phyloP scores from a whole-genome alignment of 805 yeast genomes.

The Candida chauliodis region DNA sequence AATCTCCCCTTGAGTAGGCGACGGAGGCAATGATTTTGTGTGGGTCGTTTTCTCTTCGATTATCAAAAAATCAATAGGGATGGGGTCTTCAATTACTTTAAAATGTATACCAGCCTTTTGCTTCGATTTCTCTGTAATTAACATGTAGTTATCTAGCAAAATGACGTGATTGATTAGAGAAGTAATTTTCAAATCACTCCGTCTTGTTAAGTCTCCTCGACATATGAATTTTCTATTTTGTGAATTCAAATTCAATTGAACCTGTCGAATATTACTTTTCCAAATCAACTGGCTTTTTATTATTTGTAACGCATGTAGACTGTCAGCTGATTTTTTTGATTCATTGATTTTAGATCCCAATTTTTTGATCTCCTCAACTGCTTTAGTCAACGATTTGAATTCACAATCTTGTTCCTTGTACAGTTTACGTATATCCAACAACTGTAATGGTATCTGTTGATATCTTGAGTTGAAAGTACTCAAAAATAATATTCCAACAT shows the following conservation, averaged over 20 bases:
- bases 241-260: conserved; percentile 51
- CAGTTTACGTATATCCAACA: conserved; percentile 52
- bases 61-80: conserved; percentile 56
- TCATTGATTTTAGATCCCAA: conserved; percentile 61
- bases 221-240: conserved; percentile 53
- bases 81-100: conserved; percentile 53
- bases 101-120: conserved; percentile 27
- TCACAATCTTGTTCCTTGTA: conserved; percentile 47
- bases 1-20: conserved; percentile 1
- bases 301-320: conserved; percentile 49
- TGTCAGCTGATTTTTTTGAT: conserved; percentile 59
- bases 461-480: conserved; percentile 44
- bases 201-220: conserved; percentile 56
- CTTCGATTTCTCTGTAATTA: conserved; percentile 57
- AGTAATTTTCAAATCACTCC: conserved; percentile 64
- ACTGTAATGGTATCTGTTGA: conserved; percentile 57
- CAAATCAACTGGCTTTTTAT: conserved; percentile 53
- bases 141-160: conserved; percentile 65
- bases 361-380: conserved; percentile 50
- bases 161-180: conserved; percentile 50
- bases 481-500: conserved; percentile 36
- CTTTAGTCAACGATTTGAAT: conserved; percentile 45
- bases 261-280: conserved; percentile 42
- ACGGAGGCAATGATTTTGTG: conserved; percentile 10
- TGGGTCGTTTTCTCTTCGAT: conserved; percentile 38